phyloP scores from a whole-genome alignment of 805 yeast species.

The Zygotorulaspora chibaensis region DNA sequence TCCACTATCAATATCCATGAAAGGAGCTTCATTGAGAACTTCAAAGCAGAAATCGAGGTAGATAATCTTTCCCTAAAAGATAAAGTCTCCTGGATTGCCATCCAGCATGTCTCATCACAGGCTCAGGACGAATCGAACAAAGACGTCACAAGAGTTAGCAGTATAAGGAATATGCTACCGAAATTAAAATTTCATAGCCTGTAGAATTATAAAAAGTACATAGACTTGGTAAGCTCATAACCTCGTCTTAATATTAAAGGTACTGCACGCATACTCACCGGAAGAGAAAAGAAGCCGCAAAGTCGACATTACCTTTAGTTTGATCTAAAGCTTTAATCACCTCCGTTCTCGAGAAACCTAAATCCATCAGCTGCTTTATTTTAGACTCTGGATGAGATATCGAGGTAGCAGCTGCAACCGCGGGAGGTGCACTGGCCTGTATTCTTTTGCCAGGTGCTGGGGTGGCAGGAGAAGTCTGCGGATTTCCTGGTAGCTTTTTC shows the following conservation, averaged over 20 bases:
- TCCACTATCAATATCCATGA: slow-evolving; percentile 79
- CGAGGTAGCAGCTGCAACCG: slow-evolving; percentile 17
- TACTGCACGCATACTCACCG: slow-evolving; percentile 12
- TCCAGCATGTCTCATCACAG: slow-evolving; percentile 17
- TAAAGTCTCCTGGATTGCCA: slow-evolving; percentile 36
- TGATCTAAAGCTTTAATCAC: slow-evolving; percentile 60
- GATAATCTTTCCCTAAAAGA: slow-evolving; percentile 34
- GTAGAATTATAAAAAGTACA: slow-evolving; percentile 4
- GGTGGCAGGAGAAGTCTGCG: background rate
- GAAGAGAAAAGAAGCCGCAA: slow-evolving; percentile 80
- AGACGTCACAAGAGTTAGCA: slow-evolving; percentile 14
- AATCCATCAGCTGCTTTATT: slow-evolving; percentile 47
- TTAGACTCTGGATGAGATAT: slow-evolving; percentile 32
- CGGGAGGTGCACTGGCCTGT: slow-evolving; percentile 2
- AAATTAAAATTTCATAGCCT: slow-evolving; percentile 27
- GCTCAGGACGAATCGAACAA: slow-evolving; percentile 3
- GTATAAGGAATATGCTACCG: slow-evolving; percentile 23
- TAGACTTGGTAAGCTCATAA: background rate
- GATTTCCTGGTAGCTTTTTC: background rate
- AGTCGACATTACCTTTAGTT: slow-evolving; percentile 73
- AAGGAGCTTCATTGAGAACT: slow-evolving; percentile 76
- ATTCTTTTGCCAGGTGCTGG: background rate
- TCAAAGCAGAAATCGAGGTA: slow-evolving; percentile 59
- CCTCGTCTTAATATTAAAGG: background rate
- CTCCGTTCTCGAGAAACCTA: slow-evolving; percentile 69